Percentiles rank a stretch among this genome's conserved stretches.
phyloP scores from a whole-genome alignment of 2,329 filamentous ascomycete genomes.

The Calonectria hawksworthii region DNA sequence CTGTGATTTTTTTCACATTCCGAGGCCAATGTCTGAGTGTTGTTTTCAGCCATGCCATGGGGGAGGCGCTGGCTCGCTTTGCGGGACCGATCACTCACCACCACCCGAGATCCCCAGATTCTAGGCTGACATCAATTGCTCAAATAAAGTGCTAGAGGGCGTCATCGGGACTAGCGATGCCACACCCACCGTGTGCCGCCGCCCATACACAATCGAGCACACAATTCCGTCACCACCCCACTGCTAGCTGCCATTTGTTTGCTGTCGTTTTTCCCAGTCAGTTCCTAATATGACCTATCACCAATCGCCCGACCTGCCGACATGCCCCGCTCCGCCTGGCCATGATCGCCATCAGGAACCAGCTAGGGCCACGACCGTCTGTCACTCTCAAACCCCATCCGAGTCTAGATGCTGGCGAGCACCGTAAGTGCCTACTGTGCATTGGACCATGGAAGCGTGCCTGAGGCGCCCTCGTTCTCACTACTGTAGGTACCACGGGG shows the following conservation, averaged over 20 bases:
- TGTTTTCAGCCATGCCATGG: background rate
- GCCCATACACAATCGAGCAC: background rate
- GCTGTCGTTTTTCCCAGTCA: constrained; percentile 4
- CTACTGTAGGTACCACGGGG: constrained; percentile 25
- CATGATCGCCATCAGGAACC: constrained; percentile 8
- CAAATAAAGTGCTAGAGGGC: constrained; percentile 9
- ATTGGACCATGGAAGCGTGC: background rate
- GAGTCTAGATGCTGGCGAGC: background rate
- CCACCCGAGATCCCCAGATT: constrained; percentile 19
- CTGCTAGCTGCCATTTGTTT: background rate
- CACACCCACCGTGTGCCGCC: constrained; percentile 1
- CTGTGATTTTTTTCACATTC: background rate
- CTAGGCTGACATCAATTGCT: background rate
- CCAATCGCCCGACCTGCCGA: constrained; percentile 7
- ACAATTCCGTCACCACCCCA: background rate
- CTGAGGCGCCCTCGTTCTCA: constrained; percentile 13
- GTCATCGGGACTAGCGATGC: constrained; percentile 18
- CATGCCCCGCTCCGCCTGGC: constrained; percentile 5
- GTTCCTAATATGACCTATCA: constrained; percentile 30
- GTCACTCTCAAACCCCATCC: background rate
- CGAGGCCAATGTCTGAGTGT: background rate
- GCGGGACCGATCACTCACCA: constrained; percentile 4
- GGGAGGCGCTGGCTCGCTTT: background rate
- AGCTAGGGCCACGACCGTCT: constrained; percentile 19
- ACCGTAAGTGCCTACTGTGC: background rate